A percentile compares a stretch with the other conserved stretches of the same genome.
Conservation (phyloP, 768 basidiomycete species). For the Trametes meyenii region DNA sequence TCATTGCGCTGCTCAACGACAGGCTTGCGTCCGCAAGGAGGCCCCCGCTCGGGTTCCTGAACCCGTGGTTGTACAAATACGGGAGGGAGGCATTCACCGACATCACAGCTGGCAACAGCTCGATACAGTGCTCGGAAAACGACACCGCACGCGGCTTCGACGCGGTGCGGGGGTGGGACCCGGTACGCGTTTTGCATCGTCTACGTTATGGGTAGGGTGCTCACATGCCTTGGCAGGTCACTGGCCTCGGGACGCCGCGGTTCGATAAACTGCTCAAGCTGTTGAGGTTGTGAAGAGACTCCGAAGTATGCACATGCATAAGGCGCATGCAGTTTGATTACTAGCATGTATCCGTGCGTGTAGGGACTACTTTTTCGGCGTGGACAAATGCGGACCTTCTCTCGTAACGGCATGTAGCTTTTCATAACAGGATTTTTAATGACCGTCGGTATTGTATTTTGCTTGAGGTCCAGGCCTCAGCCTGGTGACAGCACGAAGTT, state of each 20-base stretch:
- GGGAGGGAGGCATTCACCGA: slow-evolving; percentile 31
- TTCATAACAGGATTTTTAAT: too few species aligned
- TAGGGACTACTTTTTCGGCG: too few species aligned
- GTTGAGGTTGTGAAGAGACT: not conserved
- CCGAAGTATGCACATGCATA: too few species aligned
- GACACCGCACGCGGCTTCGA: slow-evolving; percentile 37
- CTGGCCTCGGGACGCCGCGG: slow-evolving; percentile 38
- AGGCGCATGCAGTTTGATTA: too few species aligned
- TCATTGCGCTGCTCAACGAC: slow-evolving; percentile 58
- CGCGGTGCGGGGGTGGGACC: slow-evolving; percentile 37
- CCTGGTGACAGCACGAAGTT: too few species aligned
- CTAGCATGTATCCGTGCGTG: too few species aligned
- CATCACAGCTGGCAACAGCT: slow-evolving; percentile 24
- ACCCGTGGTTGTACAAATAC: slow-evolving; percentile 37
- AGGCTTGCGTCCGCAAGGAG: slow-evolving; percentile 29
- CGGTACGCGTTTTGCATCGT: slow-evolving; percentile 25
- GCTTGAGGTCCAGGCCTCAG: too few species aligned
- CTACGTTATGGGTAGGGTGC: not conserved
- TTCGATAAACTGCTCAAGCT: slow-evolving; percentile 27
- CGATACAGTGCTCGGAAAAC: slow-evolving; percentile 25
- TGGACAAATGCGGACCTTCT: too few species aligned
- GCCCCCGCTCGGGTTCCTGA: slow-evolving; percentile 40
- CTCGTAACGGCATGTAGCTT: too few species aligned
- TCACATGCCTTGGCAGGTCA: slow-evolving; percentile 22
- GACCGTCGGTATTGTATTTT: too few species aligned